Evolutionary conservation across 108 stramenopile species (phyloP).

Genomic region (Skeletonema menzelii): DNA sequence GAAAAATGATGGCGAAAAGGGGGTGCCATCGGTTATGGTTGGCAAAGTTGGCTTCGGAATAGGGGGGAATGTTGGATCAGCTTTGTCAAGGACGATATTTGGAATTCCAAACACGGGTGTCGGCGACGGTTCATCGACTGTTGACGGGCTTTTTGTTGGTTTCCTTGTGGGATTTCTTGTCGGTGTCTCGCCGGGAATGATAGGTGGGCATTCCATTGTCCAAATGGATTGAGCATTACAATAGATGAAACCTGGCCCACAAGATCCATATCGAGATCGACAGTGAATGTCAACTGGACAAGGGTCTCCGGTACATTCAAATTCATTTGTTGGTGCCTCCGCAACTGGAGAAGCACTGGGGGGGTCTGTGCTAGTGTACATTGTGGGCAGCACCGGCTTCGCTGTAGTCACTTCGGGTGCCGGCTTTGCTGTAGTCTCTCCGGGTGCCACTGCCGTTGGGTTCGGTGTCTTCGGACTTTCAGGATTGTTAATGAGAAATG

Average conservation of each 20-base stretch:
- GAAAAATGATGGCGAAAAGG: background rate
- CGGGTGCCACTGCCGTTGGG: background rate
- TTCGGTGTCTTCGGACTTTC: background rate
- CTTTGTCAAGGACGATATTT: background rate
- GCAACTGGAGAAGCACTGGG: background rate
- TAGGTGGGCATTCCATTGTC: slow-evolving; percentile 22
- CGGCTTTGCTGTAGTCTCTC: background rate
- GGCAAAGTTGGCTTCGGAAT: slow-evolving; percentile 29
- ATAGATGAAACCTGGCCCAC: slow-evolving; percentile 32
- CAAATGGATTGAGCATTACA: slow-evolving; percentile 40
- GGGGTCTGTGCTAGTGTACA: slow-evolving; percentile 3
- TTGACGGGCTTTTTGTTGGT: slow-evolving; percentile 2
- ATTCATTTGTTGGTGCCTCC: slow-evolving; percentile 22
- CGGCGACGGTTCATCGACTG: background rate
- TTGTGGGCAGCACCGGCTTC: background rate
- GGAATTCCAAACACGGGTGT: background rate
- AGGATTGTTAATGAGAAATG: background rate
- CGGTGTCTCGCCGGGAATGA: slow-evolving; percentile 5
- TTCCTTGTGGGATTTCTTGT: slow-evolving; percentile 7
- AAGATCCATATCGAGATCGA: slow-evolving; percentile 34
- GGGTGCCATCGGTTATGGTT: background rate
- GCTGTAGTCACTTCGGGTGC: background rate
- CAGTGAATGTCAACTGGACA: slow-evolving; percentile 21
- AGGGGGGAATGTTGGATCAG: slow-evolving; percentile 9
- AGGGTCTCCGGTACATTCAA: slow-evolving; percentile 19